Conservation (phyloP, 352 stramenopile genomes). For the Globisporangium solare region DNA sequence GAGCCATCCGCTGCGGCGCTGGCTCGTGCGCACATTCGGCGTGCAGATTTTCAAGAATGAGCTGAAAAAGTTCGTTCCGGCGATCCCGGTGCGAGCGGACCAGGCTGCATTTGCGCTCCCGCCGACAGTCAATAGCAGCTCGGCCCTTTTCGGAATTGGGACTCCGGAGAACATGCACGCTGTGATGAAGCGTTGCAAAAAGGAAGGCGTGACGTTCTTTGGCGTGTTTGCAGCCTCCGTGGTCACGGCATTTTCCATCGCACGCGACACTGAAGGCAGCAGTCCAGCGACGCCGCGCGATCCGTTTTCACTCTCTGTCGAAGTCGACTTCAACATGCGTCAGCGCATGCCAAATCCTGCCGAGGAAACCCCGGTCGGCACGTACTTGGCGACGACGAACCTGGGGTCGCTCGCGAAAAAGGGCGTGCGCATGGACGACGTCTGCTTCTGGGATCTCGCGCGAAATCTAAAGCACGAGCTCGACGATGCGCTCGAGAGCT, state of each 20-base stretch:
- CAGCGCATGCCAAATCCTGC: background rate
- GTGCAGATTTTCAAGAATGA: conserved; percentile 16
- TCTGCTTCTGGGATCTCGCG: conserved; percentile 15
- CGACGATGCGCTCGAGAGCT: conserved; percentile 3
- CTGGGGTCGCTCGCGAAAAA: background rate
- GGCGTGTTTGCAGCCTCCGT: conserved; percentile 27
- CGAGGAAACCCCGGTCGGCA: background rate
- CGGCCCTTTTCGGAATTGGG: conserved; percentile 34
- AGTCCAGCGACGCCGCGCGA: background rate
- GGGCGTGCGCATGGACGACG: conserved; percentile 1
- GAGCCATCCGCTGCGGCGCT: conserved; percentile 16
- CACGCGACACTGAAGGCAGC: background rate
- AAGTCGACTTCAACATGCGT: conserved; percentile 3
- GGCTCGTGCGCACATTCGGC: conserved; percentile 13
- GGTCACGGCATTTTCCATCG: background rate
- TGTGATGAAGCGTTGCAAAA: conserved; percentile 28
- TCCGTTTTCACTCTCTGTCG: background rate
- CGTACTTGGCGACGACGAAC: background rate
- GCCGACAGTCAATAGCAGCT: conserved; percentile 22
- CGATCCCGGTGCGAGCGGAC: conserved; percentile 18
- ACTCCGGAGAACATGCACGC: conserved; percentile 27
- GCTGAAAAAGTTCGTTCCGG: background rate
- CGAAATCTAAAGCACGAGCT: conserved; percentile 7
- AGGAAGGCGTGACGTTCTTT: conserved; percentile 32
- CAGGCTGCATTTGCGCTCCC: conserved; percentile 33